Conservation (phyloP, 441 rosid genomes). For the Brassica balearica region DNA sequence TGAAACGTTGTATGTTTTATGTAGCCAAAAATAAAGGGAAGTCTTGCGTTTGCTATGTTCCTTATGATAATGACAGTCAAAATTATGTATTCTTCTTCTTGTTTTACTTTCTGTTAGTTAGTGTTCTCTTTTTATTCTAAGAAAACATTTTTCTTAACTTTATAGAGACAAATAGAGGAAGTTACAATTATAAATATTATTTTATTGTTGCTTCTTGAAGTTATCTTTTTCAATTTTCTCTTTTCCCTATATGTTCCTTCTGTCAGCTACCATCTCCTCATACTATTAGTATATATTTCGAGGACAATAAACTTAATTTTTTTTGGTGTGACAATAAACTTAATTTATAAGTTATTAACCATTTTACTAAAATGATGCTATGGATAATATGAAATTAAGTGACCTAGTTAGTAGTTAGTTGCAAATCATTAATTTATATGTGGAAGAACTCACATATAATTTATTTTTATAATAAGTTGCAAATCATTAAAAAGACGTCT, state of each 20-base stretch:
- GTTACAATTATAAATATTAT: constrained; percentile 4
- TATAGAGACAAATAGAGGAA: constrained; percentile 27
- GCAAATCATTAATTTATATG: too few relatives aligned
- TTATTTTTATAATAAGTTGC: too few relatives aligned
- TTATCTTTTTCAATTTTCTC: constrained; percentile 30
- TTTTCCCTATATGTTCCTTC: constrained; percentile 45
- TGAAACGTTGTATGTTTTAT: constrained; percentile 63
- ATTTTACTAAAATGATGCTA: too few relatives aligned
- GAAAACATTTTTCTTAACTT: constrained; percentile 1
- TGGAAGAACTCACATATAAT: too few relatives aligned
- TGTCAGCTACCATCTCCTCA: constrained; percentile 37
- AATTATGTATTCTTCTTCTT: constrained; percentile 36
- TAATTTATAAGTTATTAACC: too few relatives aligned
- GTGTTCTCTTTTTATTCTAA: constrained; percentile 45
- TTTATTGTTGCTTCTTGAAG: constrained; percentile 29
- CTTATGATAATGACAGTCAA: constrained; percentile 47
- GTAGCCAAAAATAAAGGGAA: constrained; percentile 49
- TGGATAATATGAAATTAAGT: too few relatives aligned
- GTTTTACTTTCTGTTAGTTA: constrained; percentile 53
- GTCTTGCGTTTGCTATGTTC: constrained; percentile 42
- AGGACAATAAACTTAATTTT: too few relatives aligned
- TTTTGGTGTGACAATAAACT: too few relatives aligned
- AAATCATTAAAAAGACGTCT: too few relatives aligned
- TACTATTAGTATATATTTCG: neutral
- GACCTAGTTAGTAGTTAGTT: too few relatives aligned